Evolutionary conservation across 495 filamentous ascomycete genomes (phyloP).

Genomic region (Saxispiralis lemnorum): DNA sequence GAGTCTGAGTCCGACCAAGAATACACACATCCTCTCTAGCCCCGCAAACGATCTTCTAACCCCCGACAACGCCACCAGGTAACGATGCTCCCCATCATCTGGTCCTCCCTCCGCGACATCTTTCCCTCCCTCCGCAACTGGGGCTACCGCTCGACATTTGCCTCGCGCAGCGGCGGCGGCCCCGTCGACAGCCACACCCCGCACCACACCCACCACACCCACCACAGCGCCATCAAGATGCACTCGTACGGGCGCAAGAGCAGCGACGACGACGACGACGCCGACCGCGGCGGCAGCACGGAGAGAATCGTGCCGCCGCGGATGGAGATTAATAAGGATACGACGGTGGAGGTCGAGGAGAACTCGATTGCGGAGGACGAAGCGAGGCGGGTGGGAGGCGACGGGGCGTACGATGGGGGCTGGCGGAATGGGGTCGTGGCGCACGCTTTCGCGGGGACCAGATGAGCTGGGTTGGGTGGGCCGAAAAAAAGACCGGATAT

Average conservation of each 20-base stretch:
- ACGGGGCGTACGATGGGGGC: too few relatives aligned
- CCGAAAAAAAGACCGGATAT: too few relatives aligned
- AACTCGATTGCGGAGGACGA: neutral
- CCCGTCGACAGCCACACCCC: neutral
- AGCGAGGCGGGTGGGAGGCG: neutral
- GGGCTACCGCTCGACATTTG: neutral
- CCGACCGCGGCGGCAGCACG: neutral
- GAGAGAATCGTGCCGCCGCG: neutral
- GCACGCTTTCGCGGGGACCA: too few relatives aligned
- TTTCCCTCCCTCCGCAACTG: slow-evolving; percentile 24
- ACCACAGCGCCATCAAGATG: neutral
- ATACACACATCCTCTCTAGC: neutral
- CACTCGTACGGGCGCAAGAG: neutral
- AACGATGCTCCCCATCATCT: slow-evolving; percentile 32
- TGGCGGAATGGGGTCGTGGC: too few relatives aligned
- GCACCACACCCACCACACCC: too few relatives aligned
- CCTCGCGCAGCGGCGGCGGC: neutral
- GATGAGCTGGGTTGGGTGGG: too few relatives aligned
- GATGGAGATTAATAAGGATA: slow-evolving; percentile 1
- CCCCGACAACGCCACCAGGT: slow-evolving; percentile 25
- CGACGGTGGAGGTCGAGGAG: neutral
- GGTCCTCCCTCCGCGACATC: slow-evolving; percentile 26
- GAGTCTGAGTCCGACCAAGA: slow-evolving; percentile 2
- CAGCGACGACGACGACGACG: neutral
- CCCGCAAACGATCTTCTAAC: too few relatives aligned